These are phyloP conservation scores for Coniochaeta hoffmannii DNA, from an alignment of 2,329 filamentous ascomycete genomes.

Conservation along the genomic window DNA sequence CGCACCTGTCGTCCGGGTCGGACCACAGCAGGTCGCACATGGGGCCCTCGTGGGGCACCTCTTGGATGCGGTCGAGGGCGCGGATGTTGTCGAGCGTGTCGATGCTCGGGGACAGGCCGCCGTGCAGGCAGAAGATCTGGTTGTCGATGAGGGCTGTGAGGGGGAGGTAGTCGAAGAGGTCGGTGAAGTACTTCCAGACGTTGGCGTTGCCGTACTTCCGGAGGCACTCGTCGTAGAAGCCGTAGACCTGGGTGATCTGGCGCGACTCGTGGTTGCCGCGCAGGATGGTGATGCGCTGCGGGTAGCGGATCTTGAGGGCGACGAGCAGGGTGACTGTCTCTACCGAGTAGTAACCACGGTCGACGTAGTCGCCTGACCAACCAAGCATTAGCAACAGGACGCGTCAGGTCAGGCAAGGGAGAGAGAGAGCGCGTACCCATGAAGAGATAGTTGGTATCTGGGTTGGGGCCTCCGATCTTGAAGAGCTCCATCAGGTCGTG, in stretches of 20 bases:
- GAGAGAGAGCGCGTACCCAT: constrained; percentile 59
- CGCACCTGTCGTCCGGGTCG: constrained; percentile 92
- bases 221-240: constrained; percentile 98
- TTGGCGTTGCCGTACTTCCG: constrained; percentile 99
- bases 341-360: constrained; percentile 97
- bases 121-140: constrained; percentile 98
- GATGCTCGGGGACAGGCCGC: constrained; percentile 91
- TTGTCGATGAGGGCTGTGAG: constrained; percentile 97
- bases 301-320: constrained; percentile 95
- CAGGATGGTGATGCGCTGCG: constrained; percentile 94
- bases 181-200: constrained; percentile 98
- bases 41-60: constrained; percentile 95
- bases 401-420: not conserved
- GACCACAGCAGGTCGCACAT: constrained; percentile 99
- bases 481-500: constrained; percentile 99
- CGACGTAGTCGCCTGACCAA: constrained; percentile 84
- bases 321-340: constrained; percentile 96
- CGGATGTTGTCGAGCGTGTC: constrained; percentile 94
- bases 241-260: constrained; percentile 98
- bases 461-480: constrained; percentile 96
- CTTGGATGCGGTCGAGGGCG: constrained; percentile 91
- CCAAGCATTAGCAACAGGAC: not conserved
- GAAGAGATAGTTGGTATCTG: constrained; percentile 98
- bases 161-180: constrained; percentile 97
- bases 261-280: constrained; percentile 98